A percentile compares a stretch with the other conserved stretches of the same genome.
Evolutionary conservation across 2,329 filamentous ascomycete species (phyloP).

Genomic region (Sporothrix curviconia): DNA sequence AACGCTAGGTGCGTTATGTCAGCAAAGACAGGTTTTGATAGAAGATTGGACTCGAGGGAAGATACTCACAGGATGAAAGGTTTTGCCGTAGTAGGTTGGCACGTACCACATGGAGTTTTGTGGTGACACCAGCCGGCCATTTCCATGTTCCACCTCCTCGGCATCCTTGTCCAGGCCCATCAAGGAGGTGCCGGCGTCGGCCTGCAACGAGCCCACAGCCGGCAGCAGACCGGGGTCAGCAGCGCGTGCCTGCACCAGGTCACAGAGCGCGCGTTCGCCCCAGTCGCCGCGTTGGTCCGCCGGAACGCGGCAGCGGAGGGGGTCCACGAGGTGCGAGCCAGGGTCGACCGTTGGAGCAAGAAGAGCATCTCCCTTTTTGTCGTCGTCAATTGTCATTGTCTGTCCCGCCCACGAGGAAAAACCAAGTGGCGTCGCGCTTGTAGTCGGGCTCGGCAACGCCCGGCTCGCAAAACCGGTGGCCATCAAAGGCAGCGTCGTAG

Average conservation of each 20-base stretch:
- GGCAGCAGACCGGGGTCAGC: conserved; percentile 30
- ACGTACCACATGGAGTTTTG: conserved; percentile 39
- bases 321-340: conserved; percentile 31
- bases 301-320: conserved; percentile 29
- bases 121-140: conserved; percentile 39
- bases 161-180: too few relatives aligned
- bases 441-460: conserved; percentile 38
- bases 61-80: conserved; percentile 21
- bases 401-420: conserved; percentile 40
- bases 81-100: conserved; percentile 19
- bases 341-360: conserved; percentile 24
- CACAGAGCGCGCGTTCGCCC: conserved; percentile 37
- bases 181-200: conserved; percentile 10
- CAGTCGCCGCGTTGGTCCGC: conserved; percentile 35
- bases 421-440: conserved; percentile 38
- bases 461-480: conserved; percentile 36
- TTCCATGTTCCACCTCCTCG: conserved; percentile 34
- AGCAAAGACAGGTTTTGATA: background rate
- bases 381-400: conserved; percentile 31
- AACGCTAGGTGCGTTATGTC: conserved; percentile 27
- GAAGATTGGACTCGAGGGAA: background rate
- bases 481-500: conserved; percentile 38
- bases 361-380: background rate
- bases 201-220: conserved; percentile 23
- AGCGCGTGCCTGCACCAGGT: conserved; percentile 36